phyloP scores from a whole-genome alignment of 2,329 filamentous ascomycete genomes.

The Arachnomyces sp. region DNA sequence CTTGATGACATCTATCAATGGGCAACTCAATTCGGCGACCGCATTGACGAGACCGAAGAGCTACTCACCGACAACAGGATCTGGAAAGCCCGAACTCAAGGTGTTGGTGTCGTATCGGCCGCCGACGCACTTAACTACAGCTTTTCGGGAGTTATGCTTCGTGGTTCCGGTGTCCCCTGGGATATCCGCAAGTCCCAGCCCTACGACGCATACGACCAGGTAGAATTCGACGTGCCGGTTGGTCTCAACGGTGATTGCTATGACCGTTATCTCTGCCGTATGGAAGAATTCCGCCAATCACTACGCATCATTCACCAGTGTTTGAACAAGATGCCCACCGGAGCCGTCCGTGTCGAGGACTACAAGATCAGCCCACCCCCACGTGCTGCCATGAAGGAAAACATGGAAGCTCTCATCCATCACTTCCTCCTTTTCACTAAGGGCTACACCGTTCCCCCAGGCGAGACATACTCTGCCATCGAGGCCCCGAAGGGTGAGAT shows the following conservation, averaged over 20 bases:
- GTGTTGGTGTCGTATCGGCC: slow-evolving; percentile 83
- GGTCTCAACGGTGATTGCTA: slow-evolving; percentile 98
- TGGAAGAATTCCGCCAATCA: slow-evolving; percentile 99
- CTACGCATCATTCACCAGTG: slow-evolving; percentile 98
- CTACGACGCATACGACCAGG: slow-evolving; percentile 95
- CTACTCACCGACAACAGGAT: slow-evolving; percentile 98
- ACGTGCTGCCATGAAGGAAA: slow-evolving; percentile 99
- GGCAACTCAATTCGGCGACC: slow-evolving; percentile 97
- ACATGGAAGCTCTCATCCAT: slow-evolving; percentile 99
- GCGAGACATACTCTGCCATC: slow-evolving; percentile 95
- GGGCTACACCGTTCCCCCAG: slow-evolving; percentile 92
- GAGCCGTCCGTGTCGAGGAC: slow-evolving; percentile 91
- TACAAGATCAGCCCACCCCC: slow-evolving; percentile 97
- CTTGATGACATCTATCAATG: slow-evolving; percentile 99
- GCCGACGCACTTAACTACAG: slow-evolving; percentile 94
- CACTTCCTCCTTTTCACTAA: slow-evolving; percentile 99
- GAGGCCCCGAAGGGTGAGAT: slow-evolving; percentile 99
- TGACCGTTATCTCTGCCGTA: slow-evolving; percentile 96
- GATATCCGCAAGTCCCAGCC: slow-evolving; percentile 95
- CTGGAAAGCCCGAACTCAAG: slow-evolving; percentile 90
- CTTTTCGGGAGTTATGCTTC: slow-evolving; percentile 96
- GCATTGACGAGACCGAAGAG: slow-evolving; percentile 97
- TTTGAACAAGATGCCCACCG: slow-evolving; percentile 95
- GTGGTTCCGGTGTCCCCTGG: slow-evolving; percentile 91
- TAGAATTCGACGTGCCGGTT: slow-evolving; percentile 96